Base-by-base conservation (phyloP, 257 asterid species). In the Buddleja alternifolia region DNA sequence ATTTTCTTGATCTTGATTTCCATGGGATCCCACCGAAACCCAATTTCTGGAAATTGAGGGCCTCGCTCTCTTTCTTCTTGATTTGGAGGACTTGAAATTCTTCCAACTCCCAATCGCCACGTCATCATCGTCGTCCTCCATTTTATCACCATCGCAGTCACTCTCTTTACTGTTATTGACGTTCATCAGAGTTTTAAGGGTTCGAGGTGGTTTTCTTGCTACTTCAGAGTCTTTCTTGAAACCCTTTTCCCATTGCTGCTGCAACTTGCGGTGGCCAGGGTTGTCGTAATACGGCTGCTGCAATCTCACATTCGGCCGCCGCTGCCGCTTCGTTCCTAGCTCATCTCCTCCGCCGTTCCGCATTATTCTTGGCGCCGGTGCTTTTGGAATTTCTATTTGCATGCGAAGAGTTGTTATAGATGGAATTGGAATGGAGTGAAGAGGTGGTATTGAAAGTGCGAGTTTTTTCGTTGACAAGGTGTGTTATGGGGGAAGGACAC, bases 301-400 rank as follows among this genome's bases (percentile, higher is more conserved):
- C 60, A 82, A 41, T 47, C 87, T 77, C 6, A 82, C 84, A 69
- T 76, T 82, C 10, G 87, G 87, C 48, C 87, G 82, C 73, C 84
- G 82, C 72, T 39, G 60, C 69, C 84, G 80, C 74, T 79, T 82
- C 12, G 71, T 15, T 39, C 17, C 16, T 66, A 39, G 12, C 48
- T 69, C 55, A 6, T 60, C 74, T 40, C 63, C 80, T 19, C 65
- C 73, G 44, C 29, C 60, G 71, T n/a, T 15, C 69, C 55, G 70
- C 87, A 76, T 76, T 76, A 39, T 34, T 67, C 32, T 34, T 50
- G 45, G 40, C 17, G 4, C 6, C 25, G 14, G 34, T 29, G 34
- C 40, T 24, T 23, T 4, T 37, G 16, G 23, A 6, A 17, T 5
- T 9, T 40, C 15, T 3, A 41, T 41, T 14, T 29, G 34, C 5